Conservation (phyloP, 371 early-diverging fungal species). For the Rhizopus sp. region DNA sequence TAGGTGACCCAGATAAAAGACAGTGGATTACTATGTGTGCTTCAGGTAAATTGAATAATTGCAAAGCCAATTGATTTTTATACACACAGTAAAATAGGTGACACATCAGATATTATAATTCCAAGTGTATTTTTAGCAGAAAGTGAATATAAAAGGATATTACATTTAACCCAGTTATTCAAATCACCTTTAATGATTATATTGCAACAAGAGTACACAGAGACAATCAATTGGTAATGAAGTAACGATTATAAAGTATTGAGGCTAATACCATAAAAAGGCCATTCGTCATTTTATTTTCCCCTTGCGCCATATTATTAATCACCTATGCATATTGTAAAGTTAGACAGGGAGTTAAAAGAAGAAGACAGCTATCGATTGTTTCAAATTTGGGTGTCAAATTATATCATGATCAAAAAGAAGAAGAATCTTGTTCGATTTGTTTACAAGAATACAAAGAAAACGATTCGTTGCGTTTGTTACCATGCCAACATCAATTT, state of each 20-base stretch:
- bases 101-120: constrained; percentile 72
- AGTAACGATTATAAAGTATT: neutral
- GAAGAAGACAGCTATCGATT: constrained; percentile 64
- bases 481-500: constrained; percentile 91
- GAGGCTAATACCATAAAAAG: constrained; percentile 32
- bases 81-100: constrained; percentile 41
- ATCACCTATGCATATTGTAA: constrained; percentile 66
- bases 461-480: constrained; percentile 72
- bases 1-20: constrained; percentile 73
- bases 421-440: constrained; percentile 83
- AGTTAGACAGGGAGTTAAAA: constrained; percentile 57
- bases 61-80: constrained; percentile 4
- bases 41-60: constrained; percentile 46
- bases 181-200: constrained; percentile 44
- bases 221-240: constrained; percentile 14
- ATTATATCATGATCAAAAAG: constrained; percentile 53
- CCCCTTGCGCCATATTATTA: constrained; percentile 50
- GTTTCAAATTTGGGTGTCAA: constrained; percentile 65
- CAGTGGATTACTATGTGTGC: constrained; percentile 89
- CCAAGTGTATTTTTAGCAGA: constrained; percentile 76
- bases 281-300: constrained; percentile 23
- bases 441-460: constrained; percentile 89
- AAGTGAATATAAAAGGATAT: constrained; percentile 57
- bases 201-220: constrained; percentile 18
- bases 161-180: constrained; percentile 37